Conservation (phyloP, 225 moss, liverwort and hornwort species). For the Lunularia cruciata region DNA sequence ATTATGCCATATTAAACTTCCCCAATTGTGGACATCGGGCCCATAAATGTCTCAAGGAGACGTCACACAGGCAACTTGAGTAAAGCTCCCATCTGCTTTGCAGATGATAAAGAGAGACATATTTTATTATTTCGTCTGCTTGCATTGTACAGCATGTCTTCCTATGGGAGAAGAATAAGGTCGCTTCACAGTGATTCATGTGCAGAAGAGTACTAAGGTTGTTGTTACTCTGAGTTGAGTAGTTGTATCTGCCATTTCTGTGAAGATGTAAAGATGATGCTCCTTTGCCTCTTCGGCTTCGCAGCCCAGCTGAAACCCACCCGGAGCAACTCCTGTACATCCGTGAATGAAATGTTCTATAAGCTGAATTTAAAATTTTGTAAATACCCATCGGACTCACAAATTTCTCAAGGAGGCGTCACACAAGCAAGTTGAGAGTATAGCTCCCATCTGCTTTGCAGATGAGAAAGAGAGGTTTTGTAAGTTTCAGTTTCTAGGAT, state of each 20-base stretch:
- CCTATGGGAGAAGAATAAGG: background rate
- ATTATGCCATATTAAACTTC: too few relatives aligned
- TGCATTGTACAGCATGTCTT: background rate
- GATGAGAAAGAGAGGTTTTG: too few relatives aligned
- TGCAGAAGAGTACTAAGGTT: constrained; percentile 6
- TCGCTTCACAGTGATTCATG: background rate
- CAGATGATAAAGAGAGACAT: constrained; percentile 1
- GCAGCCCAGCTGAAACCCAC: constrained; percentile 1
- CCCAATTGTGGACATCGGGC: too few relatives aligned
- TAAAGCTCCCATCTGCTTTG: constrained; percentile 11
- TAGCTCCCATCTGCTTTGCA: too few relatives aligned
- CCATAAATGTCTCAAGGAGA: background rate
- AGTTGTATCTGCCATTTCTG: background rate
- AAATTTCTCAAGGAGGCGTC: background rate
- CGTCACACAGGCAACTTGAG: background rate
- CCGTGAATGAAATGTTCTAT: background rate
- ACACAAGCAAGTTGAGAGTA: too few relatives aligned
- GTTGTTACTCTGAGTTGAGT: background rate
- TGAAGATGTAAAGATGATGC: background rate
- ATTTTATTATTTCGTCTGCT: constrained; percentile 1
- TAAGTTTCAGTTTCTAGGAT: too few relatives aligned
- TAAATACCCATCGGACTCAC: too few relatives aligned
- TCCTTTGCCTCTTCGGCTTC: constrained; percentile 7
- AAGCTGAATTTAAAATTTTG: too few relatives aligned
- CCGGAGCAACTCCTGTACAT: too few relatives aligned